A percentile compares a stretch with the other conserved stretches of the same genome.
Evolutionary conservation across 345 rosid genomes (phyloP).

Genomic region (Salix suchowensis): DNA sequence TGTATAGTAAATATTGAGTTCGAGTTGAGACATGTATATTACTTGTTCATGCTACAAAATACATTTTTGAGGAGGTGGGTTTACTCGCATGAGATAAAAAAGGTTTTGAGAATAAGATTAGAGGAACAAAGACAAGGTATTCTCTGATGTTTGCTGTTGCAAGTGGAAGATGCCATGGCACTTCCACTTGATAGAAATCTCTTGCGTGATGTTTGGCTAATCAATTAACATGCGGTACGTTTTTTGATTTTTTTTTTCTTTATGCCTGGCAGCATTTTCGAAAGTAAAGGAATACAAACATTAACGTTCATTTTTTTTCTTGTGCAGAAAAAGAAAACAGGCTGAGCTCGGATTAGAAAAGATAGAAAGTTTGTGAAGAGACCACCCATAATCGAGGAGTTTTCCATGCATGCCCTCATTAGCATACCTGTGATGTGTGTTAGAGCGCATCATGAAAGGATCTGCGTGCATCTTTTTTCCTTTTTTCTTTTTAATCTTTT

Average conservation of each 20-base stretch:
- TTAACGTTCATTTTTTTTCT: no score
- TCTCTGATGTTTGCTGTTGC: neutral
- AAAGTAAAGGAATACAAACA: neutral
- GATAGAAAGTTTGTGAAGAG: neutral
- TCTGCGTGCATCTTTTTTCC: neutral
- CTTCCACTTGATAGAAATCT: conserved; percentile 8
- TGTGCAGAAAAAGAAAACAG: no score
- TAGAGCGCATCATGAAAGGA: neutral
- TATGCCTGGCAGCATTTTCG: neutral
- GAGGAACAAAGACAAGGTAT: conserved; percentile 5
- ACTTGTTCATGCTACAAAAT: no score
- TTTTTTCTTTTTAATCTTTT: neutral
- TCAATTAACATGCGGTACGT: neutral
- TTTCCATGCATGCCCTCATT: neutral
- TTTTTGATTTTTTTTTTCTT: neutral
- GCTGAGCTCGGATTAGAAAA: neutral
- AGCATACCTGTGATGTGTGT: neutral
- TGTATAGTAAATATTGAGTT: rapidly evolving
- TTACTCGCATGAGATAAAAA: no score
- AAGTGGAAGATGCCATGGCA: conserved; percentile 30
- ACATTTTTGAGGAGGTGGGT: no score
- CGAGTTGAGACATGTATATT: no score
- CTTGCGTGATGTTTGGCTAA: neutral
- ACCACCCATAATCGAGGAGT: neutral
- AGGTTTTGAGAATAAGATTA: neutral